These are phyloP conservation scores for Colletotrichum costaricense DNA, from an alignment of 2,329 filamentous ascomycete genomes.

Conservation along the genomic window DNA sequence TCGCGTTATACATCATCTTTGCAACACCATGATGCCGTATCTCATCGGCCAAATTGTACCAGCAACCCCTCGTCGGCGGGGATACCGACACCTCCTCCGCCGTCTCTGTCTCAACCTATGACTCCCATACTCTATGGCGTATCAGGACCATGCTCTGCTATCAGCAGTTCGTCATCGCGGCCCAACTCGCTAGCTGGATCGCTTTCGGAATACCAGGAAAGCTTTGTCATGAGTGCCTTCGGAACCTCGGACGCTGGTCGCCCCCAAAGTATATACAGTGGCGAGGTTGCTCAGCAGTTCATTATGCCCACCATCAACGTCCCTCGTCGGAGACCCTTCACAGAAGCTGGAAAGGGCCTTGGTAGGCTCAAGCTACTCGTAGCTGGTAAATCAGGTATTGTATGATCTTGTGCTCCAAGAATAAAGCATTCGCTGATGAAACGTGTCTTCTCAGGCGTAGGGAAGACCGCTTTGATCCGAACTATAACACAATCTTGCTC, in stretches of 20 bases:
- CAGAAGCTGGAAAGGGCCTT: slow-evolving; percentile 83
- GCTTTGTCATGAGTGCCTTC: slow-evolving; percentile 41
- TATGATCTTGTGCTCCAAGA: slow-evolving; percentile 3
- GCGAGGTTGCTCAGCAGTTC: slow-evolving; percentile 74
- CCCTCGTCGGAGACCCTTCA: slow-evolving; percentile 90
- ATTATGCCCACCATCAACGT: slow-evolving; percentile 97
- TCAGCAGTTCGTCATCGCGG: slow-evolving; percentile 64
- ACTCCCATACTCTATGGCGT: slow-evolving; percentile 57
- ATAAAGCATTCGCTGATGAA: slow-evolving; percentile 32
- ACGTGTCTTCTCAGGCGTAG: slow-evolving; percentile 67
- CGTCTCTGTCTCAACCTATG: slow-evolving; percentile 53
- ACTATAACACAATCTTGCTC: slow-evolving; percentile 88
- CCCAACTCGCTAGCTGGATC: slow-evolving; percentile 62
- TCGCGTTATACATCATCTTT: slow-evolving; percentile 39
- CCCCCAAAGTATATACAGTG: slow-evolving; percentile 51
- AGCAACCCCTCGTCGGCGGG: slow-evolving; percentile 16
- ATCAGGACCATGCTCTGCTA: slow-evolving; percentile 51
- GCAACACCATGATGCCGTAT: slow-evolving; percentile 7
- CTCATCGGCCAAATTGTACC: background rate
- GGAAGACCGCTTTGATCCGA: slow-evolving; percentile 90
- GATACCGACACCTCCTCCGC: slow-evolving; percentile 26
- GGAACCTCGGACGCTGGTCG: slow-evolving; percentile 28
- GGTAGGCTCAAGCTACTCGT: slow-evolving; percentile 91
- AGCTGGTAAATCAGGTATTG: slow-evolving; percentile 78
- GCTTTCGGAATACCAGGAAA: slow-evolving; percentile 52